Evolutionary conservation across 2,329 filamentous ascomycete genomes (phyloP), one percentile per base, ranked within the genome.

Genomic region (Claviceps capensis): DNA sequence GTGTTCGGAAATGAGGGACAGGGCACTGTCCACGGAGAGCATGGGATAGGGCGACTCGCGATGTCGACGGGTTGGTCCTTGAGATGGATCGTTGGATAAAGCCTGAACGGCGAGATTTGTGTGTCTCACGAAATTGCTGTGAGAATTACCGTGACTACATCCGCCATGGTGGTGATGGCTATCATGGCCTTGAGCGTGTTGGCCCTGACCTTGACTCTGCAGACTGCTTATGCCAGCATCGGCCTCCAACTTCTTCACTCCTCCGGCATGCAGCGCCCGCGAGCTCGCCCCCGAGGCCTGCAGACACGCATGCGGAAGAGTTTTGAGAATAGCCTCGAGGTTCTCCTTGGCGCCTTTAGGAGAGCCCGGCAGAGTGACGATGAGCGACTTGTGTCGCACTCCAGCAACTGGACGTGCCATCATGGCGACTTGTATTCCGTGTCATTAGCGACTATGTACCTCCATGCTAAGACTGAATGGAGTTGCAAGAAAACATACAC

Each of bases 291-390:
- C 93, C 0, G 86, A 81, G 30, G 88, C 86, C 70, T 97, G 91
- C 7, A 86, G 71, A 59, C 93, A 98, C n/a, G 93, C 93, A 68
- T 98, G 93, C 0, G 91, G 90, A 5, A 98, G 70, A n/a, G 91
- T 81, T 63, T 89, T 94, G 55, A 98, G 72, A 6, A 98, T 75
- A 1, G 90, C 83, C 62, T 93, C 82, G 0, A 98, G 77, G 62
- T 97, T 98, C 71, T 98, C 93, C 62, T 82, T 87, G 8, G 93
- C 93, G 1, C 90, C 93, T 66, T 97, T 97, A 0, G 93, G 93
- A 0, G 91, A 97, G 1, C 93, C 93, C 0, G 93, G 93, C 3
- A 98, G 72, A 0, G 93, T 98, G 55, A 96, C 70, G 23, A 98
- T 85, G 50, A 98, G 68, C 1, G 88, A 84, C 54, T 81, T 82